A percentile compares a stretch with the other conserved stretches of the same genome.
Conservation (phyloP, 1,284 basidiomycete species). For the Marasmius sp. region DNA sequence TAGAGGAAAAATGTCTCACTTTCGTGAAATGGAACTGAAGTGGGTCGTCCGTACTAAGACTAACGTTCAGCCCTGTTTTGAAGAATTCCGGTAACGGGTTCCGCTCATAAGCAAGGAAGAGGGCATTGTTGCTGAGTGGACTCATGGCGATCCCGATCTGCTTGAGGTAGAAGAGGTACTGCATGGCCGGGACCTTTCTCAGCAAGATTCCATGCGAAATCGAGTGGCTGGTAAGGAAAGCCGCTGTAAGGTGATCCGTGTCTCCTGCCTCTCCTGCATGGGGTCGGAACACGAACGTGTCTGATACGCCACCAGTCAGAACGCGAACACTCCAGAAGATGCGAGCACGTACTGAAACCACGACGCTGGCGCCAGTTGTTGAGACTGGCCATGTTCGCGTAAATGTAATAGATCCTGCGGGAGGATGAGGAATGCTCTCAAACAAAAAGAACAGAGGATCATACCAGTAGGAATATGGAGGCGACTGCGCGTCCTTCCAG, state of each 20-base stretch:
- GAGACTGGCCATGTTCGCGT: conserved; percentile 91
- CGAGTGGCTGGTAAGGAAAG: conserved; percentile 95
- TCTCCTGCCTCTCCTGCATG: conserved; percentile 99
- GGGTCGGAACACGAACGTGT: conserved; percentile 95
- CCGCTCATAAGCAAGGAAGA: conserved; percentile 96
- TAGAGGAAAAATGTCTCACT: conserved; percentile 37
- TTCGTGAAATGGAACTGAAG: conserved; percentile 97
- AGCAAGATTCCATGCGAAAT: conserved; percentile 98
- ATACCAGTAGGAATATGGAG: conserved; percentile 93
- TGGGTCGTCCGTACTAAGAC: conserved; percentile 95
- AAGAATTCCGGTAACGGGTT: conserved; percentile 98
- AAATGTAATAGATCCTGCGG: conserved; percentile 94
- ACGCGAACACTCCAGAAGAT: neutral
- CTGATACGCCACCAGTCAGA: conserved; percentile 38
- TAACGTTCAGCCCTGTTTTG: conserved; percentile 94
- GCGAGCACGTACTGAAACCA: conserved; percentile 79
- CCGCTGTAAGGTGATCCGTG: conserved; percentile 94
- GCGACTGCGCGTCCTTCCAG: conserved; percentile 90
- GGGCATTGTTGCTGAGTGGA: conserved; percentile 95
- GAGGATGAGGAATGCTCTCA: neutral
- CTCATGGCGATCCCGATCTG: conserved; percentile 99
- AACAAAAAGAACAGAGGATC: conserved; percentile 18
- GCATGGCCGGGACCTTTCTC: conserved; percentile 93
- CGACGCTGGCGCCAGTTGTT: conserved; percentile 89
- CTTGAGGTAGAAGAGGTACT: conserved; percentile 94